Evolutionary conservation across 345 rosid species (phyloP), one percentile per base, ranked within the genome.

Genomic region (Gossypium thurberi): DNA sequence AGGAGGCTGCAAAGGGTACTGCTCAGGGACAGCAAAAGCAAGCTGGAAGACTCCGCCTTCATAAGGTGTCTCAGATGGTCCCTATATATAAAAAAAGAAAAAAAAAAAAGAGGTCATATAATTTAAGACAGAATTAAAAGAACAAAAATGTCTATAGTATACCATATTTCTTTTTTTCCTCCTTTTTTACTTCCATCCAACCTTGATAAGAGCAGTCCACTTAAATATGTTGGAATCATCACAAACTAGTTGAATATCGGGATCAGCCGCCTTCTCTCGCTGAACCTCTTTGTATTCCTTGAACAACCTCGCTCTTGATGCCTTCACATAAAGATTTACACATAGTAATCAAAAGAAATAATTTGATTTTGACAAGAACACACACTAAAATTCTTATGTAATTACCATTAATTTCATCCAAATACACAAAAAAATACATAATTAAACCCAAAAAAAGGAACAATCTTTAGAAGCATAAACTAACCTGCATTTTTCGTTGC

Each of bases 21-120:
- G 97, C 76, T 96, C 99, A 20, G 99, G 99, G 73, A 96, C 97
- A 74, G 98, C 83, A 80, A 93, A 91, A 10, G 93, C 96, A 72
- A 93, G 97, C 85, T 96, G 96, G 87, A 96, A 96, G 13, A 93
- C 90, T 57, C 99, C 99, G 23, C 98, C 98, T 78, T 96, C 99
- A 64, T 79, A 96, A 53, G 99, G 99, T 62, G 99, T 96, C 87
- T 96, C 99, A 0, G 97, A 90, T 37, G 98, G 97, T 51, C 99
- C 97, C 98, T 95, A 72, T 2, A 53, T 18, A n/a, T 44, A 60
- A 56, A 64, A 21, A 57, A 61, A 52, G 61, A 56, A 64, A 21
- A 52, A 64, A 52, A 60, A 56, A 64, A 21, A 57, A 65, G 43
- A 65, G 40, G 67, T 46, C 18, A 46, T 2, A 48, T 17, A 67